A percentile compares a stretch with the other conserved stretches of the same genome.
Conservation (phyloP, 1,284 basidiomycete genomes). For the Cutaneotrichosporon sp. region DNA sequence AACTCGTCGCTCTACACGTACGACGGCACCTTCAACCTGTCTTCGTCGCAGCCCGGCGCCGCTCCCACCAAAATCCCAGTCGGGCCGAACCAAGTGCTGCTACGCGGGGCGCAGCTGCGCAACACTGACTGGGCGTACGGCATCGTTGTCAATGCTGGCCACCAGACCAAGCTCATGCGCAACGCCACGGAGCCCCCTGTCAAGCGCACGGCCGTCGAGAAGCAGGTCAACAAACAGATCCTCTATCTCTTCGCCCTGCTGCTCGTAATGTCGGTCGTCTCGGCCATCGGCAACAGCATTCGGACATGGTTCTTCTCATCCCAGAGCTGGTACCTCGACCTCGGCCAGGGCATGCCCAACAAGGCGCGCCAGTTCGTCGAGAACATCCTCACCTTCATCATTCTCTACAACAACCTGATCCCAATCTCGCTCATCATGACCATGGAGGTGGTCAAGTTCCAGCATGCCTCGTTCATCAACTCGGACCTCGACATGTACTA, state of each 20-base stretch:
- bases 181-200: constrained; percentile 93
- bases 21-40: constrained; percentile 74
- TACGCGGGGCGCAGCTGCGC: constrained; percentile 91
- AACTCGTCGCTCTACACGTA: constrained; percentile 98
- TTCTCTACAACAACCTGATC: constrained; percentile 98
- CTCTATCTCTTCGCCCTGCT: constrained; percentile 92
- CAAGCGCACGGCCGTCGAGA: constrained; percentile 94
- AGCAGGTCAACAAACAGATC: constrained; percentile 95
- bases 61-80: constrained; percentile 76
- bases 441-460: constrained; percentile 99
- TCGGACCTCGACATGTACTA: constrained; percentile 97
- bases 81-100: constrained; percentile 90
- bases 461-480: constrained; percentile 96
- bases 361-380: constrained; percentile 75
- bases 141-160: constrained; percentile 90
- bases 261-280: constrained; percentile 82
- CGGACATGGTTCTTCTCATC: constrained; percentile 81
- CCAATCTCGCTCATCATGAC: constrained; percentile 99
- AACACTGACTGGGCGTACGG: constrained; percentile 98
- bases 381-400: constrained; percentile 98
- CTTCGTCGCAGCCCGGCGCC: constrained; percentile 41
- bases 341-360: constrained; percentile 46
- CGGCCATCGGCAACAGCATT: constrained; percentile 88
- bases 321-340: constrained; percentile 77
- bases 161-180: constrained; percentile 98